Conservation (phyloP, 495 filamentous ascomycete genomes). For the Aspergillus diversus region DNA sequence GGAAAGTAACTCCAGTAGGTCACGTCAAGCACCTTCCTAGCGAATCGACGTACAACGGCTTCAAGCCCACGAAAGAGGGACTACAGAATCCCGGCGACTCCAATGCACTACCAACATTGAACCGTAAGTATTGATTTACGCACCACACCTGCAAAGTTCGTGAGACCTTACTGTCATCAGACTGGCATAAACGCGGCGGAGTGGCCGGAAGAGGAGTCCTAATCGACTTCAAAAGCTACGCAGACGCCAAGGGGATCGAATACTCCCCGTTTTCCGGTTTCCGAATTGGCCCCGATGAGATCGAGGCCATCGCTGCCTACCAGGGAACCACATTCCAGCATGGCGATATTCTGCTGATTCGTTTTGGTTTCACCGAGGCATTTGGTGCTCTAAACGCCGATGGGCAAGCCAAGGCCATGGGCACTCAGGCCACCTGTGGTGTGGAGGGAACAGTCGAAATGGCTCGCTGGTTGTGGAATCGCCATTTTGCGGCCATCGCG, state of each 20-base stretch:
- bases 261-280: conserved; percentile 40
- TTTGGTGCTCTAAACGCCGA: conserved; percentile 32
- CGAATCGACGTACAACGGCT: no score
- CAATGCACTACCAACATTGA: not conserved
- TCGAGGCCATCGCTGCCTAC: conserved; percentile 37
- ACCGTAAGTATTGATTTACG: no score
- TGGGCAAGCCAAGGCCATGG: conserved; percentile 31
- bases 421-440: conserved; percentile 19
- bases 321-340: conserved; percentile 36
- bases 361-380: conserved; percentile 47
- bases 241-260: conserved; percentile 33
- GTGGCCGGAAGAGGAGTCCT: conserved; percentile 50
- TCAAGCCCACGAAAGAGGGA: not conserved
- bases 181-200: conserved; percentile 42
- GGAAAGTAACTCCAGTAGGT: no score
- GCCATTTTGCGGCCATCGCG: conserved; percentile 36
- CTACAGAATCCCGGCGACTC: not conserved
- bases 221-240: conserved; percentile 48
- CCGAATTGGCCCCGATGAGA: conserved; percentile 33
- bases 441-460: conserved; percentile 33
- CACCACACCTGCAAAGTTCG: no score
- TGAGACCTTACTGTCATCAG: conserved; percentile 9
- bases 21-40: no score
- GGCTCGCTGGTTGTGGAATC: conserved; percentile 38
- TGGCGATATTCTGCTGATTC: conserved; percentile 52